Base-by-base conservation (phyloP, 1,284 basidiomycete genomes). In the Marasmius oreades region DNA sequence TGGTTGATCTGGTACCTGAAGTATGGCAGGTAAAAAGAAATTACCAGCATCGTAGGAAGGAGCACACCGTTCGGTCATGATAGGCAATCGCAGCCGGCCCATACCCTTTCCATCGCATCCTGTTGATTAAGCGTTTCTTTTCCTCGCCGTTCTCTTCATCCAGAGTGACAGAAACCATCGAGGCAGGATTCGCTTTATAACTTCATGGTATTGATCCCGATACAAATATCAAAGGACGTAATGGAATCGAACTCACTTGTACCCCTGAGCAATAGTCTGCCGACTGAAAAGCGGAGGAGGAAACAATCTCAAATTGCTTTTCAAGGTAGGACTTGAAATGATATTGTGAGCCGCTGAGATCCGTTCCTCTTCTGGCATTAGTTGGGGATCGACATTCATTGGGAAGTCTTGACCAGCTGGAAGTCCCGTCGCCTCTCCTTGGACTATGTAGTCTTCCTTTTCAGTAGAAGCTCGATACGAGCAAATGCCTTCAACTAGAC, bases 211-310 rank as follows among this genome's bases (percentile, higher is more conserved):
- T 34, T 51, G 34, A 59, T 24, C 33, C 45, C 26, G 44, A 16
- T 23, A 11, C n/a, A n/a, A n/a, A n/a, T n/a, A n/a, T n/a, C n/a
- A 11, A 22, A 14, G 39, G 42, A n/a, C 37, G 33, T 51, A 34
- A 20, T 28, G 12, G 26, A 11, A 20, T 0, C 28, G 5, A 11
- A 70, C 77, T 53, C 52, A 92, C 92, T 86, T 88, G 74, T 93
- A 95, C 51, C 81, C 81, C 61, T 90, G 85, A 22, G 92, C 84
- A 43, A 93, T 81, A 0, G 76, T 77, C 61, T 92, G 87, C 28
- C 92, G 79, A 64, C 88, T 90, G 70, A 95, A 95, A 45, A 93
- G 69, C 5, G 92, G 92, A 1, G 93, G 92, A 31, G 93, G 91
- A 59, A 92, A 84, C 10, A 92, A 74, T 22, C 88, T 79, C 18